A percentile compares a stretch with the other conserved stretches of the same genome.
Evolutionary conservation across 805 yeast species (phyloP).

Genomic region (Kodamaea leandrae): DNA sequence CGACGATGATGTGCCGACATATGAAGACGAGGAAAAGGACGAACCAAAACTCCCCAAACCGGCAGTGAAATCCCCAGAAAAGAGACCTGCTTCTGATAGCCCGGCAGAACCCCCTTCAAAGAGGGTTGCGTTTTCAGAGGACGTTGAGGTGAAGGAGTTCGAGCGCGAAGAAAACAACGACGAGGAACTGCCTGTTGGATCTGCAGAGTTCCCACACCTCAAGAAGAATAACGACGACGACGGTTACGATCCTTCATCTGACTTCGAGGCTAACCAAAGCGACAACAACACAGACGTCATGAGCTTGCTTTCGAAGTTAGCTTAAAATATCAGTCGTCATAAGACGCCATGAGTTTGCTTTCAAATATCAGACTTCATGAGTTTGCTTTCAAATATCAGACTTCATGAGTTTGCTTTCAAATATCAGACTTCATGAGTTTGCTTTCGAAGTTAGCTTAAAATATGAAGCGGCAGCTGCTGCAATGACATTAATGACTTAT

Average conservation of each 20-base stretch:
- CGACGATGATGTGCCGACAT: constrained; percentile 9
- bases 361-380: too few species aligned
- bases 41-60: background rate
- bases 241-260: constrained; percentile 22
- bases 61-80: background rate
- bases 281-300: constrained; percentile 20
- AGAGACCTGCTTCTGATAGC: constrained; percentile 2
- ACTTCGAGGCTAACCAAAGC: constrained; percentile 10
- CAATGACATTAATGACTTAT: too few species aligned
- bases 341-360: too few species aligned
- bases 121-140: constrained; percentile 42
- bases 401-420: too few species aligned
- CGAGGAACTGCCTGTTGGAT: constrained; percentile 2
- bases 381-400: too few species aligned
- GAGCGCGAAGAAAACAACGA: constrained; percentile 33
- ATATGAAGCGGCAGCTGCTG: too few species aligned
- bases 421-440: constrained; percentile 31
- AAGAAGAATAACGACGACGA: constrained; percentile 14
- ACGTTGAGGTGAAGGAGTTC: constrained; percentile 41
- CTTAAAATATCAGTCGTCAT: constrained; percentile 12
- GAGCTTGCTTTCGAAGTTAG: constrained; percentile 33
- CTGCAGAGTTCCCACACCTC: background rate
- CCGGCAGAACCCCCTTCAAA: constrained; percentile 18
- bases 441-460: constrained; percentile 28
- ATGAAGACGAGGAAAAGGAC: constrained; percentile 3